Evolutionary conservation across 1,139 yeast species (phyloP).

Genomic region (Saccharomycopsis hybrid): DNA sequence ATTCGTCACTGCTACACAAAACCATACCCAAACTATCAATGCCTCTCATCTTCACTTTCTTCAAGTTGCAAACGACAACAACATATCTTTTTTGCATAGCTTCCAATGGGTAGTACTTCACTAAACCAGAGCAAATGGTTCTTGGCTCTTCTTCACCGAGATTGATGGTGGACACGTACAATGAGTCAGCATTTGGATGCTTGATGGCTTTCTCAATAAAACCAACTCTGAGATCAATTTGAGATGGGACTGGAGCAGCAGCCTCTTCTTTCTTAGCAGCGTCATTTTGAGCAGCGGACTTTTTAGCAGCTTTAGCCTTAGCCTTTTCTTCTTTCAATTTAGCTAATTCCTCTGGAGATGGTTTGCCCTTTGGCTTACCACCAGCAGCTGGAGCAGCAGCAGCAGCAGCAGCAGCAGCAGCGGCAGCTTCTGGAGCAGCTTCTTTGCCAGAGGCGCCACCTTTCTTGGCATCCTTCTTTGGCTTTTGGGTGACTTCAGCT

Average conservation of each 20-base stretch:
- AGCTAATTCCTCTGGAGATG: conserved; percentile 60
- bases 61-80: conserved; percentile 79
- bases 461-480: conserved; percentile 39
- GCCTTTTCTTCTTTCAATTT: conserved; percentile 63
- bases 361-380: conserved; percentile 31
- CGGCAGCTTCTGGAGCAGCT: conserved; percentile 24
- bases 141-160: conserved; percentile 91
- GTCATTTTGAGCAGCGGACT: conserved; percentile 56
- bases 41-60: conserved; percentile 92
- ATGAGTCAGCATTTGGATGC: conserved; percentile 96
- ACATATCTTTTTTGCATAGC: conserved; percentile 79
- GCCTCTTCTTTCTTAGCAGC: conserved; percentile 44
- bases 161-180: conserved; percentile 93
- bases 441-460: conserved; percentile 22
- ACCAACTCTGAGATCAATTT: conserved; percentile 92
- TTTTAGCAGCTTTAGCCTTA: conserved; percentile 68
- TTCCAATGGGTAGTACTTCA: conserved; percentile 68
- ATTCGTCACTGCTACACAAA: conserved; percentile 73
- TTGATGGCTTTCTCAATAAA: conserved; percentile 92
- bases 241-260: conserved; percentile 66
- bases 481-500: conserved; percentile 57
- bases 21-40: conserved; percentile 96
- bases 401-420: conserved; percentile 28
- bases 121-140: conserved; percentile 95
- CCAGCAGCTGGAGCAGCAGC: conserved; percentile 33